These are phyloP conservation scores for Boletus speciosus DNA, from an alignment of 768 basidiomycete genomes.

Conservation along the genomic window DNA sequence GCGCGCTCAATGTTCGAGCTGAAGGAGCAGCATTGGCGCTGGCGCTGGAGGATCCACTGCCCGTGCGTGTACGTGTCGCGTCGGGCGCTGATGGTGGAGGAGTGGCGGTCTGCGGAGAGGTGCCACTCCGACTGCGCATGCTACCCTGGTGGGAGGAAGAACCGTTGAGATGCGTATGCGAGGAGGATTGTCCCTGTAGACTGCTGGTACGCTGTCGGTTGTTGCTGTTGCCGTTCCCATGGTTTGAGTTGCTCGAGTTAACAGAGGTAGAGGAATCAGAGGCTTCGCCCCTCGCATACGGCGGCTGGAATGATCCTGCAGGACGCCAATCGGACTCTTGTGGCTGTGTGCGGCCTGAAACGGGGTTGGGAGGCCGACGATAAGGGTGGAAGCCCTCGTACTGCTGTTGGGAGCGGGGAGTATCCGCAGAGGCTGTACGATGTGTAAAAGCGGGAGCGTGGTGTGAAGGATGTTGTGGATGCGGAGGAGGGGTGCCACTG, in stretches of 20 bases:
- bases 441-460: slow-evolving; percentile 36
- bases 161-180: slow-evolving; percentile 36
- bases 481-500: slow-evolving; percentile 67
- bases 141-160: slow-evolving; percentile 31
- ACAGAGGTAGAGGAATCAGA: slow-evolving; percentile 77
- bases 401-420: slow-evolving; percentile 19
- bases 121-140: slow-evolving; percentile 37
- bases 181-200: slow-evolving; percentile 64
- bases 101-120: slow-evolving; percentile 28
- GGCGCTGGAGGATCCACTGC: slow-evolving; percentile 28
- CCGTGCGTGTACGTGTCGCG: slow-evolving; percentile 30
- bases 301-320: slow-evolving; percentile 56
- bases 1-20: slow-evolving; percentile 20
- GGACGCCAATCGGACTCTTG: slow-evolving; percentile 48
- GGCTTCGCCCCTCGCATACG: slow-evolving; percentile 77
- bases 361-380: slow-evolving; percentile 53
- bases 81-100: slow-evolving; percentile 23
- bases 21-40: slow-evolving; percentile 9
- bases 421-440: slow-evolving; percentile 34
- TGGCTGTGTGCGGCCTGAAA: slow-evolving; percentile 29
- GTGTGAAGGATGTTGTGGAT: slow-evolving; percentile 37
- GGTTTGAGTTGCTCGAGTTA: slow-evolving; percentile 53
- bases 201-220: slow-evolving; percentile 67
- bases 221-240: slow-evolving; percentile 15
- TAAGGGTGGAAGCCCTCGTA: slow-evolving; percentile 77